Base-by-base conservation (phyloP, 78 protist genomes). In the Diacronema lutheri region DNA sequence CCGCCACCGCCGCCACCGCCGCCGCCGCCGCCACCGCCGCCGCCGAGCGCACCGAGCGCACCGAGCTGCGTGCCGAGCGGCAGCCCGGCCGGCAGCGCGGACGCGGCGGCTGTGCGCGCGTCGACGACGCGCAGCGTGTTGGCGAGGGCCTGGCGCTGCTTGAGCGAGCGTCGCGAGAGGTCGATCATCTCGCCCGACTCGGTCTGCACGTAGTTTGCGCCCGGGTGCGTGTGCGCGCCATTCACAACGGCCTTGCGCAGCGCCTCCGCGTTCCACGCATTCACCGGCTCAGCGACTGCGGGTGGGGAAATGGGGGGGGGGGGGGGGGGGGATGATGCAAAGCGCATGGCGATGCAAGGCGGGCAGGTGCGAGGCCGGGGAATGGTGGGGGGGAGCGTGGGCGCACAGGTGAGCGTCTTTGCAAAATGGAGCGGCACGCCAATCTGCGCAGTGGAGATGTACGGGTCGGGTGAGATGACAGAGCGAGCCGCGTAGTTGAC, bases 391-490 rank as follows among this genome's bases (percentile, higher is more conserved):
- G n/a, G n/a, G n/a, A n/a, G n/a, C n/a, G 60, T 21, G 69, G 35
- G 35, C 35, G 4, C 19, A 19, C 38, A 74, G 56, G 41, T 19
- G 20, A 33, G 58, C 3, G 12, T 6, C 37, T 33, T 7, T 35
- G 56, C 56, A 37, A 29, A 26, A 11, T 37, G 12, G 23, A 74
- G 56, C 40, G 98, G 97, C 25, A 97, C 86, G 76, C 99, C 98
- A 76, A 98, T 92, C 77, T 98, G 98, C 83, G 83, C 84, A 55
- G 98, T 87, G 31, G 77, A 93, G 55, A 98, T 64, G 55, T 88
- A 71, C 16, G 93, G 94, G 83, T 98, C 99, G 16, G 99, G 99
- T 5, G 98, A 95, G 69, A 98, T 98, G 86, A 98, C 99, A 0
- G 93, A 87, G 37, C 99, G 94, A 14, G 97, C 97, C 6, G 99